Evolutionary conservation across 805 yeast genomes (phyloP), one percentile per base, ranked within the genome.

Genomic region (Suhomyces pyralidae): DNA sequence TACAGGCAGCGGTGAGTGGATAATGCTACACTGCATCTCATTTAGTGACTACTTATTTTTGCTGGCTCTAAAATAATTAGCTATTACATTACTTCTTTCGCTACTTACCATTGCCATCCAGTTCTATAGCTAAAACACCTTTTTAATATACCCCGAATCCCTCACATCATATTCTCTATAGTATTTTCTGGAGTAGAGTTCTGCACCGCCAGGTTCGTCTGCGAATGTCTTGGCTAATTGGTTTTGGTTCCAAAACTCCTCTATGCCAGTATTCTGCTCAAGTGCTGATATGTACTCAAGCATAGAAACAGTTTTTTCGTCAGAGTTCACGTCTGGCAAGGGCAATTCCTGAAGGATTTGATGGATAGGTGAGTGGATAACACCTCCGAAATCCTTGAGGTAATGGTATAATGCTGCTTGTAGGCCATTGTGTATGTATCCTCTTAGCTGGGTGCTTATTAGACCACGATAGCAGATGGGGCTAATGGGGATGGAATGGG

Each of bases 1-100:
- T 73, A 47, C 63, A 62, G 45, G 65, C 62, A 30, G 76, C 76
- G 17, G 64, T 72, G 22, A 59, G 54, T 19, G 57, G 47, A 15
- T 48, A 9, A 26, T 26, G 9, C 28, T 26, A 9, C 28, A 10
- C 12, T 9, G 28, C 28, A 26, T 26, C 12, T 26, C 28, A 26
- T 26, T 4, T 26, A 26, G 28, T 26, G 28, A 26, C 28, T 26
- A 26, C 42, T 38, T 38, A 19, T 38, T 38, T 38, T 38, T 38
- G 42, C 42, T 38, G 42, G 42, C n/a, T 38, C 42, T 38, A 17
- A 17, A 38, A 38, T 38, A 38, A 42, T 42, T 42, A 15, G 25
- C 26, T 28, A n/a, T 26, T 45, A 45, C 48, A 42, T 42, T 42
- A 22, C 28, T 42, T 28, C 32, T 28, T 28, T 10, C 24, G n/a